Conservation (phyloP, 768 basidiomycete genomes). For the Grammothele lineata region DNA sequence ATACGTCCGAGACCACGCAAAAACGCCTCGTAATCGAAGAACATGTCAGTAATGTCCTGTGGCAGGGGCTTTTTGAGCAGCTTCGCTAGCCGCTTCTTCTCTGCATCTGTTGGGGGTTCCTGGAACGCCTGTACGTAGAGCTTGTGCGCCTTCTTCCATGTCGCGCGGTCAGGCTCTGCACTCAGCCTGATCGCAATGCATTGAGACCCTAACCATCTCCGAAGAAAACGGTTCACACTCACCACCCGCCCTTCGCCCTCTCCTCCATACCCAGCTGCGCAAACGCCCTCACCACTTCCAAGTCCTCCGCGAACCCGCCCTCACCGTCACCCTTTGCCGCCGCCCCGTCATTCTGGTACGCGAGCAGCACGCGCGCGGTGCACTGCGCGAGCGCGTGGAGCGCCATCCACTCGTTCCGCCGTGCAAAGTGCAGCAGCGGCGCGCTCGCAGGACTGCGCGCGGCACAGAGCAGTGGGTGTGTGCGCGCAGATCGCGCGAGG, state of each 20-base stretch:
- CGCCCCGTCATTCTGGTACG: constrained; percentile 42
- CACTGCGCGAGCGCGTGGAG: constrained; percentile 69
- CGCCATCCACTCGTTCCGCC: constrained; percentile 66
- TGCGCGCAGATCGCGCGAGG: constrained; percentile 54
- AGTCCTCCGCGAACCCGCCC: constrained; percentile 32
- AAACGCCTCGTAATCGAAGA: constrained; percentile 79
- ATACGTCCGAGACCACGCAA: constrained; percentile 69
- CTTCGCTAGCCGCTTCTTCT: constrained; percentile 54
- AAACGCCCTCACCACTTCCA: constrained; percentile 52
- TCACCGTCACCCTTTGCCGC: constrained; percentile 34
- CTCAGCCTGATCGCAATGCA: constrained; percentile 24
- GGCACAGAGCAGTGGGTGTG: constrained; percentile 71
- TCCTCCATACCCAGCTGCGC: constrained; percentile 80
- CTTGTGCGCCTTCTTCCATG: constrained; percentile 64
- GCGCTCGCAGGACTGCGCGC: constrained; percentile 66
- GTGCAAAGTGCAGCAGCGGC: constrained; percentile 56
- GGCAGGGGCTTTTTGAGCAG: constrained; percentile 49
- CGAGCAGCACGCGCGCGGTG: constrained; percentile 58
- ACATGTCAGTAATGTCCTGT: constrained; percentile 44
- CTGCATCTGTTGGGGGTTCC: constrained; percentile 43
- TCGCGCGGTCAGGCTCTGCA: constrained; percentile 54
- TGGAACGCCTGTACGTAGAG: constrained; percentile 61
- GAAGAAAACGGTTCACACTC: constrained; percentile 15
- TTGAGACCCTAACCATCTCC: neutral
- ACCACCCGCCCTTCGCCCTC: constrained; percentile 42